Evolutionary conservation across 2,329 filamentous ascomycete genomes (phyloP).

Genomic region (Talaromyces atroroseus): DNA sequence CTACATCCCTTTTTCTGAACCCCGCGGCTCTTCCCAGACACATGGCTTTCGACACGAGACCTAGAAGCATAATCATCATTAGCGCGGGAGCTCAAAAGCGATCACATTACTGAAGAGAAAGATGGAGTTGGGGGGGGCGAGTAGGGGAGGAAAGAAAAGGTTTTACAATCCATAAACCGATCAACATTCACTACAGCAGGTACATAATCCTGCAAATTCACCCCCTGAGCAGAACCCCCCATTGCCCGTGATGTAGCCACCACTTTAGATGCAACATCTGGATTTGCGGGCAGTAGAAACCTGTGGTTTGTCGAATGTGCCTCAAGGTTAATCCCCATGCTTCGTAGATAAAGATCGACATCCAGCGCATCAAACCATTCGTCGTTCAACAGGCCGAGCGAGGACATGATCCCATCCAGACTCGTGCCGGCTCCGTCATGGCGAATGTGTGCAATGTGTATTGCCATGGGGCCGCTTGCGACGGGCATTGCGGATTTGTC

Average conservation of each 20-base stretch:
- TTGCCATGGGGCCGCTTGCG: constrained; percentile 5
- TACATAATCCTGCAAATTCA: constrained; percentile 1
- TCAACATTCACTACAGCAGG: constrained; percentile 9
- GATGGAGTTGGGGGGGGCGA: too few relatives aligned
- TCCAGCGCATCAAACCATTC: constrained; percentile 21
- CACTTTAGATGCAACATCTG: neutral
- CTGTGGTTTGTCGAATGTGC: neutral
- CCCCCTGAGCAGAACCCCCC: neutral
- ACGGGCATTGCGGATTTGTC: too few relatives aligned
- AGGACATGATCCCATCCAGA: neutral
- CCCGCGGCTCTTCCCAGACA: constrained; percentile 6
- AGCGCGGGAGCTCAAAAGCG: neutral
- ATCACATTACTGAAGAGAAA: neutral
- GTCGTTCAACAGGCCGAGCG: constrained; percentile 3
- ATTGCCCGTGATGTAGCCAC: neutral
- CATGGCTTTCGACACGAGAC: constrained; percentile 8
- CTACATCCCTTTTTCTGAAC: constrained; percentile 7
- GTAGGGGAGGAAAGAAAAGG: neutral
- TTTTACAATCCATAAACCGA: constrained; percentile 5
- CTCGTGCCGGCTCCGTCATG: neutral
- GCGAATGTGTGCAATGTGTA: constrained; percentile 3
- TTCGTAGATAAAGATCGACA: constrained; percentile 17
- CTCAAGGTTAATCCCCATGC: constrained; percentile 9
- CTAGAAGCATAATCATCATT: neutral
- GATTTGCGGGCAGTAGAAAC: constrained; percentile 4